Base-by-base conservation (phyloP, 106 monocot species). In the Allium fistulosum region DNA sequence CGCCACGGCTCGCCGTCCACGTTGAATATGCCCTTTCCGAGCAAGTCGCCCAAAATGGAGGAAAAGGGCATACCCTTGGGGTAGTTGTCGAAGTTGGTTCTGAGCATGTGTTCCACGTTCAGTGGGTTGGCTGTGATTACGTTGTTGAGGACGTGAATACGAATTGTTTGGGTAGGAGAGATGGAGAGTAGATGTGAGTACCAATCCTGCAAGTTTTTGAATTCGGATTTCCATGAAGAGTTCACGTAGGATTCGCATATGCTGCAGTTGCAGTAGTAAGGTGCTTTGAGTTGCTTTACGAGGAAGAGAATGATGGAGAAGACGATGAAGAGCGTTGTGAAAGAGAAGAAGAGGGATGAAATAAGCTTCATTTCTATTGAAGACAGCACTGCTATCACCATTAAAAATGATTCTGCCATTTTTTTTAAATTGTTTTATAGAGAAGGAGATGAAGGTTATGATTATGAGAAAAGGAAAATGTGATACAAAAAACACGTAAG, bases 11-110 rank as follows among this genome's bases (percentile, higher is more conserved):
- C 79, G 45, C 90, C 86, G 76, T 90, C 90, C 67, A 74, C 80
- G 76, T 90, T 90, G 72, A 90, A 90, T 75, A 86, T 87, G 6
- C 87, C 87, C 7, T 46, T 6, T 64, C 87, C 87, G 61, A 87
- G 80, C 62, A 87, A 74, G 61, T 90, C 90, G 7, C 86, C 79
- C 18, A 86, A 78, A 67, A 87, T 56, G 26, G 80, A 26, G 11
- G 83, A 80, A 71, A 83, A 87, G 53, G 73, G 71, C 61, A 72
- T 75, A 13, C 90, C 90, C 58, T 90, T 90, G 58, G 90, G 90
- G 78, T 72, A 90, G 77, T 85, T 85, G 49, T 80, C 80, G 67
- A 90, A 90, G 5, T 70, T 62, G 15, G 80, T 80, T 18, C 47
- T 61, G 17, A 90, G 75, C 70, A 90, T 80, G 76, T 90, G 59